A percentile compares a stretch with the other conserved stretches of the same genome.
Conservation (phyloP, 805 yeast genomes). For the Zygosaccharomyces pseudorouxii region DNA sequence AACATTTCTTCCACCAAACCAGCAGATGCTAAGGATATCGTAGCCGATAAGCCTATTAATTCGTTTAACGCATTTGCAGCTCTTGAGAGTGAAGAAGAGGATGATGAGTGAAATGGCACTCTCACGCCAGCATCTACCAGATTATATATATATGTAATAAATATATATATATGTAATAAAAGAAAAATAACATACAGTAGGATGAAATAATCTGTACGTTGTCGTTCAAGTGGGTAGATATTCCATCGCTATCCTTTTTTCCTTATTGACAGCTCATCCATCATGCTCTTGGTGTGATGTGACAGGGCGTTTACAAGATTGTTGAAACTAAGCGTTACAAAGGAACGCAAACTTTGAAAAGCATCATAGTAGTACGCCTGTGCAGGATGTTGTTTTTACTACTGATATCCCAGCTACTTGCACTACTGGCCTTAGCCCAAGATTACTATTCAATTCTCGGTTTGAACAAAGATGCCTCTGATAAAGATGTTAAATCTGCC, state of each 20-base stretch:
- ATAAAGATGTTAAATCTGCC: constrained; percentile 78
- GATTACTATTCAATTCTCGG: constrained; percentile 66
- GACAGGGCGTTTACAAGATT: constrained; percentile 2
- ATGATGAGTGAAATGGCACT: constrained; percentile 32
- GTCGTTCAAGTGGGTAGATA: constrained; percentile 6
- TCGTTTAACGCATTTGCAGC: constrained; percentile 82
- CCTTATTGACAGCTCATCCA: not conserved
- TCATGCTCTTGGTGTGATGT: not conserved
- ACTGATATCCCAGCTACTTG: constrained; percentile 7
- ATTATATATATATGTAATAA: not conserved
- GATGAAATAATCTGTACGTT: not conserved
- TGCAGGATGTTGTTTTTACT: constrained; percentile 6
- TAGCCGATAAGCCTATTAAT: constrained; percentile 60
- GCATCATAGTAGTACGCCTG: not conserved
- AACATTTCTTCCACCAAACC: constrained; percentile 71
- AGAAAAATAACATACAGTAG: not conserved
- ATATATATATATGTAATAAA: not conserved
- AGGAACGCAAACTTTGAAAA: not conserved
- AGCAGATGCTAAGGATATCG: constrained; percentile 65
- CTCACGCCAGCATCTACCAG: no score
- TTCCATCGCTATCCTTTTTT: constrained; percentile 1
- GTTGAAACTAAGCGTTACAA: not conserved
- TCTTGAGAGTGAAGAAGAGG: constrained; percentile 55
- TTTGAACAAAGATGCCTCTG: constrained; percentile 61
- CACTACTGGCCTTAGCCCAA: constrained; percentile 29